Conservation (phyloP, 2,329 filamentous ascomycete genomes). For the Geosmithia morbida region DNA sequence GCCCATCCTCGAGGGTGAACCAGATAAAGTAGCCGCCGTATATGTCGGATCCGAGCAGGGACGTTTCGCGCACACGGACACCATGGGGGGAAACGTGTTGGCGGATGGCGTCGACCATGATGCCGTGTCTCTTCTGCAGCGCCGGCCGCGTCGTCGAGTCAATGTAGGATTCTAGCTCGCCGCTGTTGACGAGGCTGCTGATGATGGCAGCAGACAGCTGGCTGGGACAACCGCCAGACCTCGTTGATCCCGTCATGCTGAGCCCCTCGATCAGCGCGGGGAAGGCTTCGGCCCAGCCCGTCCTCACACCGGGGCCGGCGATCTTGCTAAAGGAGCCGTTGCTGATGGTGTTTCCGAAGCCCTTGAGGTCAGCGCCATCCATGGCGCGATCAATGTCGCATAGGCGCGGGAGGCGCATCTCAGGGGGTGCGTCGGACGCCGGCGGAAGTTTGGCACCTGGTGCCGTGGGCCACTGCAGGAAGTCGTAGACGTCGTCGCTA, state of each 20-base stretch:
- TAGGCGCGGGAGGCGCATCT: constrained; percentile 55
- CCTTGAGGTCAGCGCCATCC: constrained; percentile 31
- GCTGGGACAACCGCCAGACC: constrained; percentile 42
- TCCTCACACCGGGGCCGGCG: constrained; percentile 63
- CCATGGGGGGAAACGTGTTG: constrained; percentile 48
- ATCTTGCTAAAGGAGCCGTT: constrained; percentile 92
- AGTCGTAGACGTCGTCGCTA: constrained; percentile 88
- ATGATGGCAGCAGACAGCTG: constrained; percentile 39
- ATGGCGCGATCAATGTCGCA: constrained; percentile 64
- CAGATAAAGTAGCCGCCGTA: constrained; percentile 83
- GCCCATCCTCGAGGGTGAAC: constrained; percentile 44
- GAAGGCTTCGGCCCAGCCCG: constrained; percentile 76
- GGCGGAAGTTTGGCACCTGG: background rate
- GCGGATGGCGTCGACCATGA: constrained; percentile 44
- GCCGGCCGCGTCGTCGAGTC: constrained; percentile 24
- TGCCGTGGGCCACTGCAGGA: constrained; percentile 59
- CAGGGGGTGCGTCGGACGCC: constrained; percentile 7
- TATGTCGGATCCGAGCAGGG: constrained; percentile 25
- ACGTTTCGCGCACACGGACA: constrained; percentile 25
- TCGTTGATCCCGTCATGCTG: constrained; percentile 35
- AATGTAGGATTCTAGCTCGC: constrained; percentile 29
- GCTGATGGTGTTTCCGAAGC: constrained; percentile 67
- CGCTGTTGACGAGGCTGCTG: constrained; percentile 28
- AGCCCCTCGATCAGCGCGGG: constrained; percentile 35
- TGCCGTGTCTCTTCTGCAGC: constrained; percentile 27